A percentile compares a stretch with the other conserved stretches of the same genome.
phyloP scores from a whole-genome alignment of 164 flowering plant species.

The Magnolia sinica region DNA sequence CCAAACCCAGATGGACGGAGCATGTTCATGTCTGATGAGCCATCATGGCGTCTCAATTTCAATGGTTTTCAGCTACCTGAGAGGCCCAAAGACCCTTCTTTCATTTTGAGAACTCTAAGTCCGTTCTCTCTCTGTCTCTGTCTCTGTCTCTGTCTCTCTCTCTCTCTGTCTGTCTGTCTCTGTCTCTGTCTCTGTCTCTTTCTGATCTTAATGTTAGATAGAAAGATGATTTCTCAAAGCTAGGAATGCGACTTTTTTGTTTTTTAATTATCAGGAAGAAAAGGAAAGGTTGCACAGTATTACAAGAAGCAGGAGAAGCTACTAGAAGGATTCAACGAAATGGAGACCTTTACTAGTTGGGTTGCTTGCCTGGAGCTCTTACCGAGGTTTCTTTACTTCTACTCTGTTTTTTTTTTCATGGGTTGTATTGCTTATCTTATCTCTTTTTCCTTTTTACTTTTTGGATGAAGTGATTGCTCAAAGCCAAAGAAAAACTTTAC shows the following conservation, averaged over 20 bases:
- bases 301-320: slow-evolving; percentile 81
- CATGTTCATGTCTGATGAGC: slow-evolving; percentile 21
- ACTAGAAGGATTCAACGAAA: slow-evolving; percentile 75
- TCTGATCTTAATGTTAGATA: no score
- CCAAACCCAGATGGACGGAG: slow-evolving; percentile 17
- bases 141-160: not conserved
- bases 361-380: slow-evolving; percentile 45
- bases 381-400: slow-evolving; percentile 42
- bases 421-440: not conserved
- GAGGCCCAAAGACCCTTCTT: slow-evolving; percentile 8
- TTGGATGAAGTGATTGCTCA: no score
- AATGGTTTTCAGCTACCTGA: slow-evolving; percentile 30
- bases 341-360: slow-evolving; percentile 55
- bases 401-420: not conserved
- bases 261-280: slow-evolving; percentile 34
- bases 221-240: not conserved
- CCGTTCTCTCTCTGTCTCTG: not conserved
- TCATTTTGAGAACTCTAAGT: not conserved
- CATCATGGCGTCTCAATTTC: slow-evolving; percentile 48
- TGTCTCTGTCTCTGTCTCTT: not conserved
- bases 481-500: not conserved
- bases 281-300: slow-evolving; percentile 61
- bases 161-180: not conserved
- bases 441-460: no score
- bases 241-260: not conserved